Evolutionary conservation across 2,329 filamentous ascomycete genomes (phyloP).

Genomic region (Leptodontidium sp.): DNA sequence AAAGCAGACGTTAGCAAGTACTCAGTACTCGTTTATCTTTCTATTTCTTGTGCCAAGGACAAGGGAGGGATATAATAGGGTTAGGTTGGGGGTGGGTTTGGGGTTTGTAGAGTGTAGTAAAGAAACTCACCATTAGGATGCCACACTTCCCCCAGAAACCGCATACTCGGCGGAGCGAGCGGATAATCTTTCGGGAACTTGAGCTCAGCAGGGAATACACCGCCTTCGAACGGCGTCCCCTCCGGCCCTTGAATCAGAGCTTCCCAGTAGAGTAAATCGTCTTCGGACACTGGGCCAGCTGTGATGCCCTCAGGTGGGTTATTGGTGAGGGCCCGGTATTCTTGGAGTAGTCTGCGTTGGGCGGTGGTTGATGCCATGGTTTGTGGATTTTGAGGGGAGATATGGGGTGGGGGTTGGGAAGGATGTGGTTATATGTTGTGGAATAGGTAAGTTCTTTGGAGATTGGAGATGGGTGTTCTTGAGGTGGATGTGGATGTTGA

Average conservation of each 20-base stretch:
- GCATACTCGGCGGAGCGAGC: constrained; percentile 95
- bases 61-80: background rate
- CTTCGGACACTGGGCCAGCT: constrained; percentile 90
- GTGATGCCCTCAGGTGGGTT: constrained; percentile 98
- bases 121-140: constrained; percentile 84
- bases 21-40: too few species aligned
- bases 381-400: background rate
- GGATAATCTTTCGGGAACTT: constrained; percentile 97
- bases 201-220: constrained; percentile 93
- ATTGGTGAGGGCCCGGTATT: constrained; percentile 93
- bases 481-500: background rate
- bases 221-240: constrained; percentile 94
- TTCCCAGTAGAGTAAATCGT: constrained; percentile 96
- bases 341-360: constrained; percentile 87
- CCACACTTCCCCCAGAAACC: constrained; percentile 92
- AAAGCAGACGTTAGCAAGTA: too few species aligned
- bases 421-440: background rate
- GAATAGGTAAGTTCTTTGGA: background rate
- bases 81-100: too few species aligned
- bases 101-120: background rate
- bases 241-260: constrained; percentile 95
- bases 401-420: background rate
- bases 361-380: constrained; percentile 68
- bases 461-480: background rate
- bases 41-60: background rate